phyloP scores from a whole-genome alignment of 2,329 filamentous ascomycete genomes.

The Amauroascus niger region DNA sequence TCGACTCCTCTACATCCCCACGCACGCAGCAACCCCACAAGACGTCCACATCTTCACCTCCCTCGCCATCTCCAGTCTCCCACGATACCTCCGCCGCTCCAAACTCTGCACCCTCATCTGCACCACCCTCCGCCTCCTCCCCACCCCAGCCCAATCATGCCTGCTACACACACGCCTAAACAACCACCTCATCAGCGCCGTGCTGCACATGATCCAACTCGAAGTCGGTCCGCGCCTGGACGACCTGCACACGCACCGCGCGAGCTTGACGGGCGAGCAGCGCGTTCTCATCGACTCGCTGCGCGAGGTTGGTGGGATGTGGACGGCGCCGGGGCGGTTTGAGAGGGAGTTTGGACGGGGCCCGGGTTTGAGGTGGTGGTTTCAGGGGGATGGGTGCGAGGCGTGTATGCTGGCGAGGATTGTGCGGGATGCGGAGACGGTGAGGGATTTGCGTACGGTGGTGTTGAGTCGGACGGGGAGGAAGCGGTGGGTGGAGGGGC shows the following conservation, averaged over 20 bases:
- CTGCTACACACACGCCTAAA: slow-evolving; percentile 18
- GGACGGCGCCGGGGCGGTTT: slow-evolving; percentile 20
- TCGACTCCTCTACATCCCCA: slow-evolving; percentile 3
- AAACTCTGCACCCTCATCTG: slow-evolving; percentile 6
- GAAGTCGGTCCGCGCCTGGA: slow-evolving; percentile 20
- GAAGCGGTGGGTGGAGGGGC: slow-evolving; percentile 16
- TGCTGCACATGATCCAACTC: slow-evolving; percentile 17
- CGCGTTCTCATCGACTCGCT: slow-evolving; percentile 19
- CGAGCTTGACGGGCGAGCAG: slow-evolving; percentile 16
- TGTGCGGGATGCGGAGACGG: slow-evolving; percentile 18
- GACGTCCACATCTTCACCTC: not conserved
- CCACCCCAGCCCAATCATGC: slow-evolving; percentile 12
- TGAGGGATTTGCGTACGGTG: slow-evolving; percentile 26
- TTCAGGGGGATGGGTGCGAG: slow-evolving; percentile 29
- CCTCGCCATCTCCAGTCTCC: not conserved
- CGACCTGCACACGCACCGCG: slow-evolving; percentile 13
- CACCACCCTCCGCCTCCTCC: slow-evolving; percentile 2
- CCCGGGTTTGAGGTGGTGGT: slow-evolving; percentile 18
- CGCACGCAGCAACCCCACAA: not conserved
- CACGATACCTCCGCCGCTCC: slow-evolving; percentile 12
- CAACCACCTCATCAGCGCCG: slow-evolving; percentile 13
- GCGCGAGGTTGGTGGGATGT: slow-evolving; percentile 26
- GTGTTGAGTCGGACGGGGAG: slow-evolving; percentile 27
- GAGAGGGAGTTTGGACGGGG: not conserved
- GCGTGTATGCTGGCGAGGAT: slow-evolving; percentile 33